phyloP scores from a whole-genome alignment of 345 rosid species.

The Ceriops tagal region DNA sequence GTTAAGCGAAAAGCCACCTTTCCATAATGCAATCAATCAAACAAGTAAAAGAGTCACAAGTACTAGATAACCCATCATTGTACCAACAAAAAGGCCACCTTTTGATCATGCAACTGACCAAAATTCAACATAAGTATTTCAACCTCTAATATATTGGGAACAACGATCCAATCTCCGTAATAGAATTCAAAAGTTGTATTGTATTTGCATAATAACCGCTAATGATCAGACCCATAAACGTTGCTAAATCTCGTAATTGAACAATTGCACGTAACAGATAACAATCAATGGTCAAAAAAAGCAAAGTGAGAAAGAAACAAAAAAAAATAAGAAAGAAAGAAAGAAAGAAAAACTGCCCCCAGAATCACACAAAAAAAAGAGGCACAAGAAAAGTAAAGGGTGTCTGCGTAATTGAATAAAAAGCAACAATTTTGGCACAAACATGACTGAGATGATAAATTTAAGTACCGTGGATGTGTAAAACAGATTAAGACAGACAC shows the following conservation, averaged over 20 bases:
- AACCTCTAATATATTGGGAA: too few relatives aligned
- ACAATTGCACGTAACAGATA: constrained; percentile 22
- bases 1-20: too few relatives aligned
- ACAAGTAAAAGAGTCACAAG: too few relatives aligned
- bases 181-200: too few relatives aligned
- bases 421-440: background rate
- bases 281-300: background rate
- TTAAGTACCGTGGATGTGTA: background rate
- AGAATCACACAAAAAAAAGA: background rate
- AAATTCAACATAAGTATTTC: background rate
- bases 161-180: too few relatives aligned
- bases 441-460: background rate
- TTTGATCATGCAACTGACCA: background rate
- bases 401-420: background rate
- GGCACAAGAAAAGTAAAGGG: background rate
- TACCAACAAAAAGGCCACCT: background rate
- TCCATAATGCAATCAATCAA: too few relatives aligned
- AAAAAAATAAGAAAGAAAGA: background rate
- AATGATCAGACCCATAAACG: too few relatives aligned
- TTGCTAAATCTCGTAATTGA: constrained; percentile 3
- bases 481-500: constrained; percentile 9
- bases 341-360: background rate
- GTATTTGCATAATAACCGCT: too few relatives aligned
- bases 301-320: background rate
- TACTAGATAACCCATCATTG: too few relatives aligned